Conservation (phyloP, 2,329 filamentous ascomycete genomes). For the Scedosporium boydii region DNA sequence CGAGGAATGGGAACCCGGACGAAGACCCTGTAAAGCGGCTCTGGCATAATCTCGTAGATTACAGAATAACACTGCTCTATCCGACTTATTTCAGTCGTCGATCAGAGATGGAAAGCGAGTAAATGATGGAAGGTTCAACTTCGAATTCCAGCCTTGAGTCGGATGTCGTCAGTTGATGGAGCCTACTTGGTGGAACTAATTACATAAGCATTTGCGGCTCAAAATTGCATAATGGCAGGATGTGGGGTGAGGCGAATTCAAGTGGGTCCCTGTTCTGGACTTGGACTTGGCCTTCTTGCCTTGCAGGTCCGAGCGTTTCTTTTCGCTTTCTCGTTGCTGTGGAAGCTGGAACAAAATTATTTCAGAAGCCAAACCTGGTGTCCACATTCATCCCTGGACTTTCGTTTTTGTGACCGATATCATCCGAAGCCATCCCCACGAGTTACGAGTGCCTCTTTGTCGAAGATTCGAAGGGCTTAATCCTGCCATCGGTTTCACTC, state of each 20-base stretch:
- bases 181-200: not conserved
- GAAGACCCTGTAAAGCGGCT: slow-evolving; percentile 63
- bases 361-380: not conserved
- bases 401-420: not conserved
- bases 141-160: not conserved
- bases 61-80: not conserved
- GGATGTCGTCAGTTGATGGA: not conserved
- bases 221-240: not conserved
- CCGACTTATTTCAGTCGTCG: not conserved
- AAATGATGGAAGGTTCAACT: not conserved
- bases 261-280: not conserved
- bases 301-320: too few relatives aligned
- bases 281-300: not conserved
- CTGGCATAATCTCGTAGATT: slow-evolving; percentile 26
- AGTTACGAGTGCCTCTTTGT: not conserved
- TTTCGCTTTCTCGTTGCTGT: not conserved
- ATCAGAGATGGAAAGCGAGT: not conserved
- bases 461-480: not conserved
- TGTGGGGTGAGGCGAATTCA: too few relatives aligned
- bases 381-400: not conserved
- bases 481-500: not conserved
- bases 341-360: not conserved
- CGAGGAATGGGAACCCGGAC: slow-evolving; percentile 83
- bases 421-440: not conserved
- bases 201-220: not conserved